Conservation (phyloP, 2,329 filamentous ascomycete species). For the Monosporascus ibericus region DNA sequence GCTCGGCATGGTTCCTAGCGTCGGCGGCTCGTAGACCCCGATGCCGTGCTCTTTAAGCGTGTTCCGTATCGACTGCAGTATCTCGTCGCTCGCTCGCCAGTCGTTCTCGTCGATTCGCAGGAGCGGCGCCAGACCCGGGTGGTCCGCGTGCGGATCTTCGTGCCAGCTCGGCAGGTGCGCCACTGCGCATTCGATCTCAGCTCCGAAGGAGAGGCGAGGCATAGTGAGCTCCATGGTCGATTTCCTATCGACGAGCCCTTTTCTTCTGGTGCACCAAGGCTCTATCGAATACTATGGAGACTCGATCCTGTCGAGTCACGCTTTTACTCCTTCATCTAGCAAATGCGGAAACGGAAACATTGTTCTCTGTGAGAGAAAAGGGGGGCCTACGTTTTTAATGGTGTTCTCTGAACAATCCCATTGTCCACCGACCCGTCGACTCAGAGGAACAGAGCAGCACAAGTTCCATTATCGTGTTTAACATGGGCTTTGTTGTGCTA, state of each 20-base stretch:
- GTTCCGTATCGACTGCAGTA: background rate
- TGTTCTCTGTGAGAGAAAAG: no score
- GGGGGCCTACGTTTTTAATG: no score
- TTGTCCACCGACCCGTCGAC: no score
- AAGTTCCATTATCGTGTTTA: no score
- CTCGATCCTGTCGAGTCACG: no score
- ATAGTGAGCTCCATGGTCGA: background rate
- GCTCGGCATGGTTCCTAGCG: background rate
- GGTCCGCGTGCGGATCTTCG: background rate
- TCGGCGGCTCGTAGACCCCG: background rate
- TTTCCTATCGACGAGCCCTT: background rate
- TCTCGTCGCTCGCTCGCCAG: background rate
- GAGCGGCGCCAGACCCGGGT: background rate
- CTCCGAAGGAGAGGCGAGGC: background rate
- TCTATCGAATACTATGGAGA: background rate
- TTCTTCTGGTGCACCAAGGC: background rate
- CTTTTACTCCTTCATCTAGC: no score
- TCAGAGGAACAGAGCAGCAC: no score
- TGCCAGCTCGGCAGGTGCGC: background rate
- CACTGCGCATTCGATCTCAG: background rate
- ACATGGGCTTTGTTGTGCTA: no score
- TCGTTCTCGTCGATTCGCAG: background rate
- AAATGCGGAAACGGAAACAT: no score
- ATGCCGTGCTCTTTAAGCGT: background rate
- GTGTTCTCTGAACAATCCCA: no score